Percentiles rank a stretch among this genome's conserved stretches.
Conservation (phyloP, 345 rosid genomes). For the Pugionium cornutum region DNA sequence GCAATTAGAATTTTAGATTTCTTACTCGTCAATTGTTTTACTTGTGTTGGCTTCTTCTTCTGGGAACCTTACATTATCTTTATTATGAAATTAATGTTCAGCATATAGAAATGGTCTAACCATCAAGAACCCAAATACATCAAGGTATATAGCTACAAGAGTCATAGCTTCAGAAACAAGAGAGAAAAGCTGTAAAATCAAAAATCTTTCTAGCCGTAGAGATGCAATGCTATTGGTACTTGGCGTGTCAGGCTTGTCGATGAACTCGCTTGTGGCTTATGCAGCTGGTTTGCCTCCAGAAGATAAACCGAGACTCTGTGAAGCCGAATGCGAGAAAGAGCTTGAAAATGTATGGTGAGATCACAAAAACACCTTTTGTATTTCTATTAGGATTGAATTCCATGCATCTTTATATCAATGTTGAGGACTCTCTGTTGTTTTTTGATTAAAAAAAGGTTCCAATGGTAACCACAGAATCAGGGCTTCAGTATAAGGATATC, state of each 20-base stretch:
- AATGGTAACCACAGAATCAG: conserved; percentile 84
- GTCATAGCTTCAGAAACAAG: conserved; percentile 42
- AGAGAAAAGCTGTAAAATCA: conserved; percentile 21
- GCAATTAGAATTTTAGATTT: not conserved
- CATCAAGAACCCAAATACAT: conserved; percentile 31
- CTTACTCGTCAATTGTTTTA: not conserved
- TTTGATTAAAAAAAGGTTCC: conserved; percentile 51
- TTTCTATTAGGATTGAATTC: no score
- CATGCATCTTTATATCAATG: no score
- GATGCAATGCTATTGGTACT: conserved; percentile 57
- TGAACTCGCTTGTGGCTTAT: conserved; percentile 42
- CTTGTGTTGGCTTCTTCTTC: conserved; percentile 2
- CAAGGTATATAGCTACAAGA: conserved; percentile 36
- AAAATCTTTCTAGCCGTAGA: conserved; percentile 48
- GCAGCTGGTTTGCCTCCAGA: conserved; percentile 94
- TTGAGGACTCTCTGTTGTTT: no score
- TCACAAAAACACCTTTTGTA: conserved; percentile 41
- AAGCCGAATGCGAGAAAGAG: conserved; percentile 76
- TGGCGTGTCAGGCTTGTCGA: conserved; percentile 49
- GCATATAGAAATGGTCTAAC: conserved; percentile 37
- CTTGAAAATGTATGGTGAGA: conserved; percentile 99
- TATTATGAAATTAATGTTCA: conserved; percentile 39
- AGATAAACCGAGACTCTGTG: conserved; percentile 73
- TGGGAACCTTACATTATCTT: conserved; percentile 17
- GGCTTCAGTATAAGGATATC: conserved; percentile 89